Base-by-base conservation (phyloP, 257 asterid genomes). In the Petunia secreta region DNA sequence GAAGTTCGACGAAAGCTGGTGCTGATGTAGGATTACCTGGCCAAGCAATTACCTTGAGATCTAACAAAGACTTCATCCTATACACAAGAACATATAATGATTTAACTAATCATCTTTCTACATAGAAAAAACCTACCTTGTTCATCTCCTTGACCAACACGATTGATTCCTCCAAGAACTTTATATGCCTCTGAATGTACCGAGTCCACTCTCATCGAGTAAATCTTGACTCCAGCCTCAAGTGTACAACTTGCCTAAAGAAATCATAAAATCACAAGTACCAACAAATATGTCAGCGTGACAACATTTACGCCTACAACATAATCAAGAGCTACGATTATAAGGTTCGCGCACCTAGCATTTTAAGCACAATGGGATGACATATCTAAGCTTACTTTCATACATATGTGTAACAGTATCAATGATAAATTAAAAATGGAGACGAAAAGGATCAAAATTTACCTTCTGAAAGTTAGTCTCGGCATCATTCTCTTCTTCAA, bases 221-320 rank as follows among this genome's bases (percentile, higher is more conserved):
- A 96, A 80, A 96, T 96, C 90, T 96, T 96, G 81, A 92, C 98
- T 83, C 99, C 99, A 84, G 98, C 99, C 87, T 96, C 98, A 78
- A 96, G 98, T 39, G 98, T 94, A 87, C 98, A 94, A 83, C 99
- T 96, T 36, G 99, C 99, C 99, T 95, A 81, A 83, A 25, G 0
- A 83, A 40, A 80, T 71, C 73, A 38, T 46, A n/a, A 81, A 39
- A 78, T 44, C 16, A 40, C 57, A 25, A 57, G 62, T 16, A 25
- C n/a, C 65, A 48, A 73, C 44, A 36, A 52, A 11, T 13, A 73
- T 50, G 62, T 73, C 13, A 73, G 46, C 15, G 36, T 73, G 34
- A 36, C 11, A 73, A n/a, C 50, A 36, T 11, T 13, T 73, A 34
- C 36, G 62, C 34, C 78, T 73, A 46, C 63, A 50, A 50, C 46